Evolutionary conservation across 78 protist genomes (phyloP).

Genomic region (Monosiga brevicollis): DNA sequence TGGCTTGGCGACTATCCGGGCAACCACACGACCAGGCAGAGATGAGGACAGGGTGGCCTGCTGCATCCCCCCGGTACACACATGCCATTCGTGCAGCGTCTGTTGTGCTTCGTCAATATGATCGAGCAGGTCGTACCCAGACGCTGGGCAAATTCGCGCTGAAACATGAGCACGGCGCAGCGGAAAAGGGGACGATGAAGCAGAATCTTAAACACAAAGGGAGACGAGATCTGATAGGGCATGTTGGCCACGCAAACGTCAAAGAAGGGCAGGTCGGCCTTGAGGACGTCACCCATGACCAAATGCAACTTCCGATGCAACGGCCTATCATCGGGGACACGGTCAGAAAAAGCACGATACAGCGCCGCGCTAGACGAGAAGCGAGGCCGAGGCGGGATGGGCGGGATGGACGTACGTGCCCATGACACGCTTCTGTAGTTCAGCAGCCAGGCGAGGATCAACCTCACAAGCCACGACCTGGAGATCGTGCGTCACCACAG

Average conservation of each 20-base stretch:
- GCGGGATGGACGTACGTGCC: conserved; percentile 44
- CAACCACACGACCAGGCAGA: not conserved
- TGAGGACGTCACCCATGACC: conserved; percentile 80
- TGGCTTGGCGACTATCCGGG: conserved; percentile 70
- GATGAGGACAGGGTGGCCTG: not conserved
- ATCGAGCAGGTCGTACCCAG: too few relatives aligned
- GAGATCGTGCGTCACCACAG: too few relatives aligned
- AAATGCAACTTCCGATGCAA: conserved; percentile 50
- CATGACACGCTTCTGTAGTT: conserved; percentile 89
- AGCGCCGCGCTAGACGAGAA: too few relatives aligned
- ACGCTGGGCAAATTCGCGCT: conserved; percentile 96
- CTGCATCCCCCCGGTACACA: too few relatives aligned
- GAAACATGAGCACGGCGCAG: conserved; percentile 94
- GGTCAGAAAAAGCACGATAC: too few relatives aligned
- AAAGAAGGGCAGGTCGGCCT: conserved; percentile 85
- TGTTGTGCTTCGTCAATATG: too few relatives aligned
- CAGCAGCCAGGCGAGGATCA: conserved; percentile 98
- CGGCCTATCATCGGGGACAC: too few relatives aligned
- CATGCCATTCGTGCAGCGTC: too few relatives aligned
- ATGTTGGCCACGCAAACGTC: conserved; percentile 96
- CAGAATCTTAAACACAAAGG: conserved; percentile 91
- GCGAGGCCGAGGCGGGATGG: too few relatives aligned
- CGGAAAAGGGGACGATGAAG: conserved; percentile 80
- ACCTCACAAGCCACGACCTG: conserved; percentile 89
- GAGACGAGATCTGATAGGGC: conserved; percentile 97